A percentile compares a stretch with the other conserved stretches of the same genome.
phyloP scores from a whole-genome alignment of 2,329 filamentous ascomycete genomes.

The Massarina eburnea region DNA sequence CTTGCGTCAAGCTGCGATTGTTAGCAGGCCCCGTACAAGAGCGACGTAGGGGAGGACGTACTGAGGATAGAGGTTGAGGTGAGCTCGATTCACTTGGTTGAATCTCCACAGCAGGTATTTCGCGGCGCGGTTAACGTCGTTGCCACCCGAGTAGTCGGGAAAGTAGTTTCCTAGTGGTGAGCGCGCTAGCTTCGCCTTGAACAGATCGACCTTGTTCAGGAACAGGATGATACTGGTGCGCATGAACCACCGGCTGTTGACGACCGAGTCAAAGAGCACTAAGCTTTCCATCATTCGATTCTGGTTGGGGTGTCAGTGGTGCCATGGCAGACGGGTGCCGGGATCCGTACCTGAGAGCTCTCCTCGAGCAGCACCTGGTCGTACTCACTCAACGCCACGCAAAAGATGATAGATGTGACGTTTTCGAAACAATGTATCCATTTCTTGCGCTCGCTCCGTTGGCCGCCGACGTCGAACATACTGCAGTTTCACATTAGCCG shows the following conservation, averaged over 20 bases:
- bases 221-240: conserved; percentile 98
- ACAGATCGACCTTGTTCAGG: conserved; percentile 98
- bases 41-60: conserved; percentile 22
- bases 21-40: conserved; percentile 25
- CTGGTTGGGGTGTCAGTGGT: conserved; percentile 51
- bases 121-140: conserved; percentile 95
- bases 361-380: conserved; percentile 96
- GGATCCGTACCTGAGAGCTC: conserved; percentile 78
- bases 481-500: conserved; percentile 54
- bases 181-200: conserved; percentile 88
- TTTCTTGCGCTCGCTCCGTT: conserved; percentile 97
- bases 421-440: conserved; percentile 99
- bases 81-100: conserved; percentile 95
- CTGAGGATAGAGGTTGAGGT: conserved; percentile 97
- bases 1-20: conserved; percentile 82
- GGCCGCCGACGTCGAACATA: conserved; percentile 99
- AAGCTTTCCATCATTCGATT: conserved; percentile 99
- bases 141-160: conserved; percentile 94
- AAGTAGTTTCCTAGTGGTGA: conserved; percentile 95
- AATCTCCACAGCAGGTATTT: conserved; percentile 98
- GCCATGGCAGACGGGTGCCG: conserved; percentile 6
- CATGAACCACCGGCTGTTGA: conserved; percentile 99
- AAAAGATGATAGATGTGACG: conserved; percentile 99
- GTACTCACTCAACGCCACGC: conserved; percentile 96
- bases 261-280: conserved; percentile 94